Evolutionary conservation across 495 filamentous ascomycete genomes (phyloP), one percentile per base, ranked within the genome.

Genomic region (Letharia columbiana): DNA sequence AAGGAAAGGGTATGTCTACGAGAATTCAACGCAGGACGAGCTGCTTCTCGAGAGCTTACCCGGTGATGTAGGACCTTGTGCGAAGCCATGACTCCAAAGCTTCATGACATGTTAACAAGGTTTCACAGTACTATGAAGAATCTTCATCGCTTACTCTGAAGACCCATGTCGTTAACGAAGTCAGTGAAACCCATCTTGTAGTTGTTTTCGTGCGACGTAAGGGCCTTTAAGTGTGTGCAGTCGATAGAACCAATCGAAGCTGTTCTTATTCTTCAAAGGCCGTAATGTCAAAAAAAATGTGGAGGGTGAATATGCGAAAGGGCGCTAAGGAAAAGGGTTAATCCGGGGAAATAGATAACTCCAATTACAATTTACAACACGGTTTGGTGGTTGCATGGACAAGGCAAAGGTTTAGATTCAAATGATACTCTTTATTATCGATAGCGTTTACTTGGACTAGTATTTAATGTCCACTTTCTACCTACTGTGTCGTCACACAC

Each of bases 131-230:
- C 28, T n/a, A 47, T 57, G 72, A 59, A 60, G 61, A 59, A 17
- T 37, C 71, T 57, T 66, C 62, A 52, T 66, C 64, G 78, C 90
- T 74, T 87, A 96, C 92, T 76, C 75, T 89, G 84, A 66, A 94
- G 83, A 75, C 94, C 92, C 81, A 90, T 83, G 72, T 94, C 92
- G 75, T 88, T 86, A 76, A 89, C 78, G 71, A 98, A 86, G 81
- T 98, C 92, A 70, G 88, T 87, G 86, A 98, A 97, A 80, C 94
- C 94, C 94, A 98, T 98, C 73, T 75, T 87, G 76, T 49, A 28
- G 11, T 7, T 31, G 9, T 40, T 50, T 31, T 23, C 13, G 58
- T 35, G 20, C 6, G 15, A 52, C n/a, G 13, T 15, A 35, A 9
- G 2, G 28, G 13, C 5, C 3, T 17, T 28, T 8, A n/a, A n/a